Base-by-base conservation (phyloP, 2,329 filamentous ascomycete genomes). In the Coleophoma eucalyptorum region DNA sequence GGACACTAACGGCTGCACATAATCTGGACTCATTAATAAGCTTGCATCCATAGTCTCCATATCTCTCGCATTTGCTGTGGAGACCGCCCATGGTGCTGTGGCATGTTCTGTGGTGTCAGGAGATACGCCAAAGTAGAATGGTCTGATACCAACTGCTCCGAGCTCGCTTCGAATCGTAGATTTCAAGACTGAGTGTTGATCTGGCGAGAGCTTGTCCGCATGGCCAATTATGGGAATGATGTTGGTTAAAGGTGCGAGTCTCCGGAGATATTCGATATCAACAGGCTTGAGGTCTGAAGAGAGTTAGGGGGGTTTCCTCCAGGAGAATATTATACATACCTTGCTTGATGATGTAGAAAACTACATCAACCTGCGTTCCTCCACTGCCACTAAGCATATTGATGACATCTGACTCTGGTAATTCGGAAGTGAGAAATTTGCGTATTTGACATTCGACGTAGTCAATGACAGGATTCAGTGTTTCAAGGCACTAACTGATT, bases 41-140 rank as follows among this genome's bases (percentile, higher is more conserved):
- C 90, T 96, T 16, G 92, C 93, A 66, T 97, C 93, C 86, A 97
- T 95, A 41, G 79, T 83, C 37, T 96, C 90, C 53, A 83, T 73
- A 61, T 97, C 90, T 19, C 81, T 80, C 1, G 79, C 81, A 20
- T 81, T 75, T 12, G 81, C 80, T 18, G 88, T 94, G 1, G 93
- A 97, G 18, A 96, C 78, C 1, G 89, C 83, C 63, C 89, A 95
- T 3, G 86, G 82, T 52, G 72, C 72, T 12, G 67, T 65, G 1
- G 68, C 61, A n/a, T 54, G 56, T 40, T 53, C 56, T 10, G 51
- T 37, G 15, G 54, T 52, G 19, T 63, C 51, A 5, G 52, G 49
- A 42, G 46, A 65, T 55, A 35, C 65, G 3, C 60, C 41, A 57
- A 94, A 93, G 10, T 81, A 73, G 65, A 95, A 94, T 1, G 79